Evolutionary conservation across 805 yeast genomes (phyloP), one percentile per base, ranked within the genome.

Genomic region (Wilhelminamyces savonicus): DNA sequence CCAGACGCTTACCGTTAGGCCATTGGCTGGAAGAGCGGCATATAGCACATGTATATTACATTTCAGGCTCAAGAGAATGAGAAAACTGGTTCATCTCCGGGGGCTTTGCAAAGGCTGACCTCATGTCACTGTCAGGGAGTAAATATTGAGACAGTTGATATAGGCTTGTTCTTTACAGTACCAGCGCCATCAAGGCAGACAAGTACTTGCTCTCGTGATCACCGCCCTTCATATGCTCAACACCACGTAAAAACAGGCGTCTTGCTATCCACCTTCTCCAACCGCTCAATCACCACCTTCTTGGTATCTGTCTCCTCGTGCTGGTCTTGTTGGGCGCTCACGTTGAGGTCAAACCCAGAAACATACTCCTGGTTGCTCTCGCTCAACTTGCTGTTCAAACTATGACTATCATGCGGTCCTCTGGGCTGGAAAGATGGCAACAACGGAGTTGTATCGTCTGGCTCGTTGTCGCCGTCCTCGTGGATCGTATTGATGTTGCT

Each of bases 201-300:
- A n/a, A n/a, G n/a, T n/a, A n/a, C n/a, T n/a, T n/a, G n/a, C n/a
- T n/a, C n/a, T n/a, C n/a, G n/a, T n/a, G n/a, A n/a, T n/a, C n/a
- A n/a, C n/a, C n/a, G n/a, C n/a, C n/a, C n/a, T n/a, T n/a, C n/a
- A n/a, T n/a, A n/a, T n/a, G n/a, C n/a, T 28, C 28, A 39, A 23
- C 84, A 78, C 75, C 84, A 78, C 1, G 84, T 76, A 37, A 78
- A 77, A 1, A 79, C 74, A 0, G 86, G 84, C 1, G 80, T 76
- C 36, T 62, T 70, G 4, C 70, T 57, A 6, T 62, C 59, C 3
- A 71, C 78, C 11, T 71, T 65, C 41, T 74, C 76, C 16, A 79
- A 44, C 29, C 82, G 52, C 48, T 79, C 86, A 4, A 78, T 70
- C 3, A 78, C 66, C 3, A 76, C 83, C 24, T 52, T 59, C 40